Evolutionary conservation across 2,329 filamentous ascomycete species (phyloP).

Genomic region (Aspergillus sp.): DNA sequence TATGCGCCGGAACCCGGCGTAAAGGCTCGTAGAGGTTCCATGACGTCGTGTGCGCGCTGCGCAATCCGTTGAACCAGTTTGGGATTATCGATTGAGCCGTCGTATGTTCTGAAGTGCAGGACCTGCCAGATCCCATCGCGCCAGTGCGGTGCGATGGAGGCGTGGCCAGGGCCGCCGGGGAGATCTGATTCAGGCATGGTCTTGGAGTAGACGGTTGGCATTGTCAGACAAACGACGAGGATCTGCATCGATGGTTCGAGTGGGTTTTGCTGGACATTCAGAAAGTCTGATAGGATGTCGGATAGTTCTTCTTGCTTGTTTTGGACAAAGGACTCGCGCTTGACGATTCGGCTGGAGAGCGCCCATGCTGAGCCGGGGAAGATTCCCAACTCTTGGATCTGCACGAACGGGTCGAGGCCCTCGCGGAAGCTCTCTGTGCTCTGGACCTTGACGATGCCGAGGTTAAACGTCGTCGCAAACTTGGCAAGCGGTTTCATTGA

Average conservation of each 20-base stretch:
- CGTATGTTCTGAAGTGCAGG: constrained; percentile 14
- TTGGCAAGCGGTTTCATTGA: not conserved
- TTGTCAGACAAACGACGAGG: constrained; percentile 1
- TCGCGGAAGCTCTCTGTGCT: not conserved
- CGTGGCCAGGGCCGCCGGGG: constrained; percentile 21
- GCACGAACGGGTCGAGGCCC: not conserved
- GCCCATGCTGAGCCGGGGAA: not conserved
- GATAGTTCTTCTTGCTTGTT: constrained; percentile 4
- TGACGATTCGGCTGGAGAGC: not conserved
- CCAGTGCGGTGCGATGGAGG: constrained; percentile 27
- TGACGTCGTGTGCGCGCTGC: constrained; percentile 15
- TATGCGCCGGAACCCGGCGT: constrained; percentile 22
- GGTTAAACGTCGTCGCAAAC: not conserved
- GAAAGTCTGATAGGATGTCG: constrained; percentile 1
- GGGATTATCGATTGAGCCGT: constrained; percentile 14
- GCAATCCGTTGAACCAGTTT: constrained; percentile 17
- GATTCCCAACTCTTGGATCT: not conserved
- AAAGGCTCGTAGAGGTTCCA: constrained; percentile 23
- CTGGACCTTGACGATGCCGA: not conserved
- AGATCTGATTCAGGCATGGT: constrained; percentile 15
- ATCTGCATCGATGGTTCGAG: not conserved
- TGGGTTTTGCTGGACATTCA: not conserved
- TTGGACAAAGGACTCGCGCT: not conserved
- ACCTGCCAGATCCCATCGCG: constrained; percentile 27
- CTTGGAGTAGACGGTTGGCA: constrained; percentile 15